Evolutionary conservation across 805 yeast genomes (phyloP), one percentile per base, ranked within the genome.

Genomic region (Candida parachauliodes): DNA sequence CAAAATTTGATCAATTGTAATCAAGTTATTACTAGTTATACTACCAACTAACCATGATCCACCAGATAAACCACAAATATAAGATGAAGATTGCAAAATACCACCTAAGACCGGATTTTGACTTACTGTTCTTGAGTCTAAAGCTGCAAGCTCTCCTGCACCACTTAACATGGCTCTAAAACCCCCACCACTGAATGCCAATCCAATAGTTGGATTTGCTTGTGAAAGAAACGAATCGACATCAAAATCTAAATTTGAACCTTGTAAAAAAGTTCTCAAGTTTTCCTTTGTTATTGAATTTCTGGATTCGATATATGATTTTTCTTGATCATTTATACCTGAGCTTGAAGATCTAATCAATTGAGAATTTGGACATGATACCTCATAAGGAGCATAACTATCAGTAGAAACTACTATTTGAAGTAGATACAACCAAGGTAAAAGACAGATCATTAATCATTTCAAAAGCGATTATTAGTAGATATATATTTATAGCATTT

Each of bases 131-230:
- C 94, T 68, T 51, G 79, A 77, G 56, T 88, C 96, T 42, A 85
- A 60, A 1, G 91, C 95, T 1, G 89, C 68, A 15, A 88, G 61
- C 55, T 80, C 78, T 24, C 96, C 96, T 10, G 95, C 95, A 2
- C 95, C 95, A 40, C 72, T 62, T 31, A 88, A 62, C 87, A 68
- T 61, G 12, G 70, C 62, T 36, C 72, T 49, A 43, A 65, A 66
- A 2, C 70, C 65, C 11, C 72, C 72, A 2, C 72, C 72, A 8
- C 63, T 51, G 39, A 66, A 55, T 2, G 70, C 64, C 14, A 65
- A 37, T 3, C 62, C 72, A 11, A 66, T 52, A 15, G 44, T 52
- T 21, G 40, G 42, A n/a, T 51, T 38, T 30, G 42, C 43, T 12
- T 40, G 44, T 14, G 37, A 14, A 20, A 58, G 28, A 31, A 59